Conservation (phyloP, 2,329 filamentous ascomycete genomes). For the Lanzia echinophila region DNA sequence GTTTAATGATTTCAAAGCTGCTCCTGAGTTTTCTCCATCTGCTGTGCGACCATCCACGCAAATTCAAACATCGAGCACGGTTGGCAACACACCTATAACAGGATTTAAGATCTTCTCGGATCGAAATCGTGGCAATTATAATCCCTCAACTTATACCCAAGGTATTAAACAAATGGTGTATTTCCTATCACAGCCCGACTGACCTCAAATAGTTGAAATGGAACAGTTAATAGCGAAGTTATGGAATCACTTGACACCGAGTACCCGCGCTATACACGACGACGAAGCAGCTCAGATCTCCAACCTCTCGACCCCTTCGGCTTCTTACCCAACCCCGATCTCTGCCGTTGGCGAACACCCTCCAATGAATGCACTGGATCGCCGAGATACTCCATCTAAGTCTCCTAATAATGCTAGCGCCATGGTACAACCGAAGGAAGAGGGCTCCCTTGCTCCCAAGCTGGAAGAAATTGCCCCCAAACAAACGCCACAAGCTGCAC, state of each 20-base stretch:
- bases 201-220: conserved; percentile 1
- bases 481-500: background rate
- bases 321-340: background rate
- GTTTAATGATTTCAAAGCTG: too few species aligned
- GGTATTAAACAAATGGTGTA: background rate
- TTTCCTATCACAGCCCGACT: background rate
- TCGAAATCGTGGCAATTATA: background rate
- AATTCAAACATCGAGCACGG: background rate
- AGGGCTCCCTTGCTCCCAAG: background rate
- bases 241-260: background rate
- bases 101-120: background rate
- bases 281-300: background rate
- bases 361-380: background rate
- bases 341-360: background rate
- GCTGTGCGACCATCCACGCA: background rate
- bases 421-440: background rate
- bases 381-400: background rate
- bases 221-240: background rate
- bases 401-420: background rate
- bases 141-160: background rate
- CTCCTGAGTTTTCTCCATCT: background rate
- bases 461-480: background rate
- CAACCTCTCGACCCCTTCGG: background rate
- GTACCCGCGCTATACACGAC: background rate
- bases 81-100: too few species aligned